Evolutionary conservation across 768 basidiomycete species (phyloP), one percentile per base, ranked within the genome.

Genomic region (Russula sp.): DNA sequence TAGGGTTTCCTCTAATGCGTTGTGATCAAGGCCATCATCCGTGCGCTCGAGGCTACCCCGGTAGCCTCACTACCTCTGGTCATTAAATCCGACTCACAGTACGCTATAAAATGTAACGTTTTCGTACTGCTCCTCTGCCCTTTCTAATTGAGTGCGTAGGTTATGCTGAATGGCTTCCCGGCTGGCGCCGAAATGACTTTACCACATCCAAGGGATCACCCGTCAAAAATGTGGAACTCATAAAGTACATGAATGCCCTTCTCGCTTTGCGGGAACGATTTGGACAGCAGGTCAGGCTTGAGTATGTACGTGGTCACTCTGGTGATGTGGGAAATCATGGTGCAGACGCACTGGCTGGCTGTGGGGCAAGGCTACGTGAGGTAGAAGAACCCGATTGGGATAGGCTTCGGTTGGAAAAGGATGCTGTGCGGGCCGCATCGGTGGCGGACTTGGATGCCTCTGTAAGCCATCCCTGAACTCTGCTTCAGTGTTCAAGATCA

Each of bases 71-170:
- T 72, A 34, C 77, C 83, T 0, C 74, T 98, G 2, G 68, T 89
- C 52, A 89, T 97, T 68, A 87, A 87, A 67, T 87, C 90, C 0
- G 95, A 98, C 72, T 97, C 94, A 0, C 74, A 82, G 48, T 97
- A 97, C 68, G 84, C 85, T 1, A 92, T 93, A 4, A 74, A 83
- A 52, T 93, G 94, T 94, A 63, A 58, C 74, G 70, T 5, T 22
- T 75, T 70, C 13, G 0, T 20, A 48, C 39, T 50, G 39, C 29
- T 38, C 4, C 39, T 25, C 25, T 60, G 32, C 59, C 34, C 55
- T 59, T 32, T 22, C 42, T 68, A 52, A 70, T 49, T 13, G n/a
- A 41, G 38, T n/a, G 48, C 7, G 14, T 68, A 93, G 92, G 88
- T 68, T 78, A 93, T 69, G 71, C 77, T 0, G 69, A 73, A 14